A percentile compares a stretch with the other conserved stretches of the same genome.
Conservation (phyloP, 1,139 yeast species). For the Geotrichum bryndzae region DNA sequence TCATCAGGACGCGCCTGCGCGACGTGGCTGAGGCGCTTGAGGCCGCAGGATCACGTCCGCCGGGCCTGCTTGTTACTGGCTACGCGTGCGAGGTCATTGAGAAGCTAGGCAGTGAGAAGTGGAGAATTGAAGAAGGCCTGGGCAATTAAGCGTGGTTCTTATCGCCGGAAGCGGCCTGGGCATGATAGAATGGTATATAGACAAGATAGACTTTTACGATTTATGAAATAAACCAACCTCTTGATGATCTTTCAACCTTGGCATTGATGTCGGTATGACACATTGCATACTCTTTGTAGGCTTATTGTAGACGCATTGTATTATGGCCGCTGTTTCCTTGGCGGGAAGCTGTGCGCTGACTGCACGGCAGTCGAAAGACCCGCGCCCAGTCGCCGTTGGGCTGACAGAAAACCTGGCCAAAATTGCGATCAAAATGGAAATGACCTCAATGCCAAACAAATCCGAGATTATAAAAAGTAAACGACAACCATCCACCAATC, state of each 20-base stretch:
- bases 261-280: too few relatives aligned
- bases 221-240: neutral
- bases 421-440: neutral
- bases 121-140: constrained; percentile 59
- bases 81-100: constrained; percentile 58
- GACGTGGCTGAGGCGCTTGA: constrained; percentile 68
- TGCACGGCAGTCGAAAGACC: neutral
- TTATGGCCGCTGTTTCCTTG: too few relatives aligned
- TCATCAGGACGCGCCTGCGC: constrained; percentile 65
- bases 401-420: too few relatives aligned
- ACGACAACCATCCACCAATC: neutral
- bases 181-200: neutral
- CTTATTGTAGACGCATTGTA: too few relatives aligned
- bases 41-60: constrained; percentile 85
- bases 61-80: constrained; percentile 84
- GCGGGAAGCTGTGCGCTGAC: too few relatives aligned
- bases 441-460: neutral
- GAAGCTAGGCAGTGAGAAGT: constrained; percentile 34
- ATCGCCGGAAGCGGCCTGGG: neutral
- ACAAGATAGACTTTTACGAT: neutral
- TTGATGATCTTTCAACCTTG: too few relatives aligned
- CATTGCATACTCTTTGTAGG: too few relatives aligned
- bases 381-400: neutral
- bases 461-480: neutral
- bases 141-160: neutral